phyloP scores from a whole-genome alignment of 1,284 basidiomycete species.

The Ustilago esculenta region DNA sequence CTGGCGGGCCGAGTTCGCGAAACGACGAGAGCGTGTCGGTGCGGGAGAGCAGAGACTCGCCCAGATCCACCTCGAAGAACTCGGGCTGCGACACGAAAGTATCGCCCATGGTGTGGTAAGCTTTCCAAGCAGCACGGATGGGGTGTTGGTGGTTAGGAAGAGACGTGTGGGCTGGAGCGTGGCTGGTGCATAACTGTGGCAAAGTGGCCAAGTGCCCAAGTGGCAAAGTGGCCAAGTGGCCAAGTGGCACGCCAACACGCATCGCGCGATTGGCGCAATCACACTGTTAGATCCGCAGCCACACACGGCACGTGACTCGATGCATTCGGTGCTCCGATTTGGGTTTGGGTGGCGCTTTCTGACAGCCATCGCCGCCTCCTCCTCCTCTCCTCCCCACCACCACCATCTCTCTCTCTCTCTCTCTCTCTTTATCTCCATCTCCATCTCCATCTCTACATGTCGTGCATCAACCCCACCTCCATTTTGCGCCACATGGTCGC shows the following conservation, averaged over 20 bases:
- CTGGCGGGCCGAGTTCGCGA: slow-evolving; percentile 94
- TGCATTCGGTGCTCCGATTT: too few relatives aligned
- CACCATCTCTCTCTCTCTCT: background rate
- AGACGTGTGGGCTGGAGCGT: background rate
- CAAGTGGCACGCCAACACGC: too few relatives aligned
- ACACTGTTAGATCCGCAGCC: background rate
- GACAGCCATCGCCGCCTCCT: too few relatives aligned
- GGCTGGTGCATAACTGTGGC: slow-evolving; percentile 11
- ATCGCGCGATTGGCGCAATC: background rate
- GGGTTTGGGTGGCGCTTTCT: too few relatives aligned
- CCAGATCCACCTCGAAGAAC: slow-evolving; percentile 80
- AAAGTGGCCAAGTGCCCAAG: too few relatives aligned
- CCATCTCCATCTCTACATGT: slow-evolving; percentile 3
- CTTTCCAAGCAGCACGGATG: too few relatives aligned
- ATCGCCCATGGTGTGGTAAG: slow-evolving; percentile 54
- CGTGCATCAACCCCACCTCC: slow-evolving; percentile 10
- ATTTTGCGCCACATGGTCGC: slow-evolving; percentile 24
- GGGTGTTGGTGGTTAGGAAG: background rate
- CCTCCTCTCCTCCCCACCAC: background rate
- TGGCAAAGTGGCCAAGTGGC: too few relatives aligned
- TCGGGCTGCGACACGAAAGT: slow-evolving; percentile 63
- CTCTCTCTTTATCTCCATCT: background rate
- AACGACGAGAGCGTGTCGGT: slow-evolving; percentile 94
- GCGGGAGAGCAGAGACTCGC: slow-evolving; percentile 85
- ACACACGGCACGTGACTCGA: background rate